Conservation (phyloP, 768 basidiomycete genomes). For the Suillus subaureus region DNA sequence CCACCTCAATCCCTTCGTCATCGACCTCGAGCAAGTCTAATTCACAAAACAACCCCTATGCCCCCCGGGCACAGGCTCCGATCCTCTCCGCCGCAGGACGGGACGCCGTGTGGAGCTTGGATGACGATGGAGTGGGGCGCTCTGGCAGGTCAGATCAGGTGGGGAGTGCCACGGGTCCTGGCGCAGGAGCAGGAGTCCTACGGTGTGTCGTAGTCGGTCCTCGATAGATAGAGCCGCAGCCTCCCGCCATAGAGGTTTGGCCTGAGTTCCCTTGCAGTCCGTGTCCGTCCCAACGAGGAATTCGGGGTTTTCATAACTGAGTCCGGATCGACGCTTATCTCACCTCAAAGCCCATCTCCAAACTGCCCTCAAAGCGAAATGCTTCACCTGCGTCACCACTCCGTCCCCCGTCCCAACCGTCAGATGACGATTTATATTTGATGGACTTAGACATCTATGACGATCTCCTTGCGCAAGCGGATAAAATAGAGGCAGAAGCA, state of each 20-base stretch:
- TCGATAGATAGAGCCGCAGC: no score
- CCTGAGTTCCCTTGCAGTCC: no score
- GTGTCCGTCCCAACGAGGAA: no score
- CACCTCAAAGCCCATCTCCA: constrained; percentile 7
- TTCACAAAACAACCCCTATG: constrained; percentile 19
- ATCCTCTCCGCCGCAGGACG: constrained; percentile 20
- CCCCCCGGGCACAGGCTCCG: constrained; percentile 35
- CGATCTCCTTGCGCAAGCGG: constrained; percentile 41
- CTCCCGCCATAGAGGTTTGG: no score
- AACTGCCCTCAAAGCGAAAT: constrained; percentile 11
- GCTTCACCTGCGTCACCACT: constrained; percentile 8
- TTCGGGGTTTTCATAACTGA: constrained; percentile 12
- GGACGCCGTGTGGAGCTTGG: constrained; percentile 31
- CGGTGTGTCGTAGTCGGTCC: no score
- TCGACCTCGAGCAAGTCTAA: constrained; percentile 20
- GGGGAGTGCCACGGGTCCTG: no score
- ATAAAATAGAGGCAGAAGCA: constrained; percentile 27
- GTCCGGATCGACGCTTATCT: constrained; percentile 15
- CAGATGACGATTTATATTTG: constrained; percentile 37
- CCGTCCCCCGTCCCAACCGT: constrained; percentile 22
- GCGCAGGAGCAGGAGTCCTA: no score
- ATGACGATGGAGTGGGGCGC: no score
- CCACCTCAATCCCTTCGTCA: constrained; percentile 22
- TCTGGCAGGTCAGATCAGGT: no score
- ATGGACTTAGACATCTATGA: constrained; percentile 40